phyloP scores from a whole-genome alignment of 768 basidiomycete genomes.

The Polyporus arcularius region DNA sequence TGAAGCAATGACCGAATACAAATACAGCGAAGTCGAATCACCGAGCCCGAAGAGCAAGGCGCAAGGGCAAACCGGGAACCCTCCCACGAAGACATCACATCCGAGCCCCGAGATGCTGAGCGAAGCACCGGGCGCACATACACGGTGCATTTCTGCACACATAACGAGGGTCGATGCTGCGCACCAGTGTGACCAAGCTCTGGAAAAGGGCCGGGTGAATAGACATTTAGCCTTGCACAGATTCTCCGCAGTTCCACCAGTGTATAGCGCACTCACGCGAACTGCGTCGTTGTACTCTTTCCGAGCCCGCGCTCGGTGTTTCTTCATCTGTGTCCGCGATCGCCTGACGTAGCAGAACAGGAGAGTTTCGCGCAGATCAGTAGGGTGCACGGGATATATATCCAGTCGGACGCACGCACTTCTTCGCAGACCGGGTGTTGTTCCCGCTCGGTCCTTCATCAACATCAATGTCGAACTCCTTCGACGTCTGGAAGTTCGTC shows the following conservation, averaged over 20 bases:
- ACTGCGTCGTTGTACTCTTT: background rate
- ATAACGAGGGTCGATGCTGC: background rate
- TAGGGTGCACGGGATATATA: too few species aligned
- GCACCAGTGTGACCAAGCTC: background rate
- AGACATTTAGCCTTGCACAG: slow-evolving; percentile 6
- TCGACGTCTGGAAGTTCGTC: background rate
- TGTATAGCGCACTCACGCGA: background rate
- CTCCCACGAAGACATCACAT: background rate
- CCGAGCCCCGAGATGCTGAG: background rate
- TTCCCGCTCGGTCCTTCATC: background rate
- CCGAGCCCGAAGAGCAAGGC: background rate
- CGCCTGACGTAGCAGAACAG: background rate
- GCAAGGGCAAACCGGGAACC: background rate
- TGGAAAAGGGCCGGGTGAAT: background rate
- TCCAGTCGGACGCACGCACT: background rate
- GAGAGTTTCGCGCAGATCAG: too few species aligned
- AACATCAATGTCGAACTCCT: background rate
- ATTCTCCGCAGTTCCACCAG: background rate
- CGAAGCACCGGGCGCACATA: background rate
- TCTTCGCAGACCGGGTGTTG: background rate
- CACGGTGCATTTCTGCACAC: background rate
- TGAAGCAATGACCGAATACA: background rate
- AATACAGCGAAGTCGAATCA: background rate
- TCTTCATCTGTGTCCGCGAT: background rate
- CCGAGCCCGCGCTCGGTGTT: background rate